A percentile compares a stretch with the other conserved stretches of the same genome.
These are phyloP conservation scores for Neurospora sp. DNA, from an alignment of 495 filamentous ascomycete species.

Conservation along the genomic window DNA sequence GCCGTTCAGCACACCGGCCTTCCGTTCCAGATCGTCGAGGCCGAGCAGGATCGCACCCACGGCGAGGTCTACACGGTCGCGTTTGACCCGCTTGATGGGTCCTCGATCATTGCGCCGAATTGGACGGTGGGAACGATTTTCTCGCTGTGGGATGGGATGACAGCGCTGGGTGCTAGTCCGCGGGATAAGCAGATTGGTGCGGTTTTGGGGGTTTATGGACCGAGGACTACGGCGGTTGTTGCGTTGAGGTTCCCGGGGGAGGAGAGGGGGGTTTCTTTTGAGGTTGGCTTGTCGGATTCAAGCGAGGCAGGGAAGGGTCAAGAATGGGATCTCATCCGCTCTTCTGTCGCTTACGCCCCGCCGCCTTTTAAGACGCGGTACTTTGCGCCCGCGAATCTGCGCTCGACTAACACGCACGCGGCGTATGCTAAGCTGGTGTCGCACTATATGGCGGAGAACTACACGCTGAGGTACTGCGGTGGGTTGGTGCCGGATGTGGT, in stretches of 20 bases:
- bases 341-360: conserved; percentile 17
- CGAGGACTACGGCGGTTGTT: conserved; percentile 39
- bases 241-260: conserved; percentile 31
- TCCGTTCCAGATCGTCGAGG: neutral
- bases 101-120: conserved; percentile 43
- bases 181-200: conserved; percentile 29
- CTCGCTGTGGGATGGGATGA: conserved; percentile 37
- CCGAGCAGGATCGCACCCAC: neutral
- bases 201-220: conserved; percentile 41
- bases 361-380: conserved; percentile 29
- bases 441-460: conserved; percentile 29
- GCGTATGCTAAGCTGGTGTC: conserved; percentile 33
- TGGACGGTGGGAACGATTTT: conserved; percentile 45
- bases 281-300: conserved; percentile 25
- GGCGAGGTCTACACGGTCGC: conserved; percentile 42
- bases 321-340: conserved; percentile 25
- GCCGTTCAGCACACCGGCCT: conserved; percentile 3
- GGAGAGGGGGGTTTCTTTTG: conserved; percentile 23
- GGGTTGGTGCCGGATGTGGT: conserved; percentile 45
- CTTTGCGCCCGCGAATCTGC: conserved; percentile 45
- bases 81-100: conserved; percentile 46
- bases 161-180: conserved; percentile 29
- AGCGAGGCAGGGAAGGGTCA: neutral
- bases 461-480: conserved; percentile 42
- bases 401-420: conserved; percentile 31